phyloP scores from a whole-genome alignment of 352 stramenopile species.

The Peronospora belbahrii region DNA sequence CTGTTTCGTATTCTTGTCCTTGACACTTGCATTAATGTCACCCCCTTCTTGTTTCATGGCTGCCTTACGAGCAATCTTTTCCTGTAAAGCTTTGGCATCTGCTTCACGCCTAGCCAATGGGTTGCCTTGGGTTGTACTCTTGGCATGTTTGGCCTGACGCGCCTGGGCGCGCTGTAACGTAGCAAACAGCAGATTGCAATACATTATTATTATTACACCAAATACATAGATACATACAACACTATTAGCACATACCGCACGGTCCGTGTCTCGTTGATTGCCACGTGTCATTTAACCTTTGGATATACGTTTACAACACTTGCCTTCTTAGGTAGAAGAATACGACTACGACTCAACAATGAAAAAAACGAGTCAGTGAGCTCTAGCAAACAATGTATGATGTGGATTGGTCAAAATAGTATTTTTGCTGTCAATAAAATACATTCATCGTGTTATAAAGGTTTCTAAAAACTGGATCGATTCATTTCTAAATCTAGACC shows the following conservation, averaged over 20 bases:
- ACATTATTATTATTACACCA: neutral
- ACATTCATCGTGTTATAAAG: too few species aligned
- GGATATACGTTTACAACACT: too few species aligned
- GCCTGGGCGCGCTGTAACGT: slow-evolving; percentile 58
- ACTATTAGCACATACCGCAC: slow-evolving; percentile 35
- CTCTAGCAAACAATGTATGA: too few species aligned
- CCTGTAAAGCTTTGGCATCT: slow-evolving; percentile 69
- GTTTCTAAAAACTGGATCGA: too few species aligned
- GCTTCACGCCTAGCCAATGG: slow-evolving; percentile 55
- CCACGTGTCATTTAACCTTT: slow-evolving; percentile 81
- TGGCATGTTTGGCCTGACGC: slow-evolving; percentile 44
- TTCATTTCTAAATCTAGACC: too few species aligned
- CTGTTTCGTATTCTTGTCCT: slow-evolving; percentile 34
- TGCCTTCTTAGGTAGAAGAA: too few species aligned
- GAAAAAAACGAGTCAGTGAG: too few species aligned
- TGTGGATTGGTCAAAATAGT: too few species aligned
- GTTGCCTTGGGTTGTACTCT: slow-evolving; percentile 39
- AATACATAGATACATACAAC: neutral
- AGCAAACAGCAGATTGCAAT: neutral
- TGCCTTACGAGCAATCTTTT: slow-evolving; percentile 75
- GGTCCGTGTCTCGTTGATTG: slow-evolving; percentile 75
- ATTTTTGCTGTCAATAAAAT: too few species aligned
- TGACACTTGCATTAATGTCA: slow-evolving; percentile 11
- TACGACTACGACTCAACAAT: too few species aligned
- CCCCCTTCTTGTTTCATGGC: slow-evolving; percentile 50